These are phyloP conservation scores for Populus simonii DNA, from an alignment of 345 rosid species.

Conservation along the genomic window DNA sequence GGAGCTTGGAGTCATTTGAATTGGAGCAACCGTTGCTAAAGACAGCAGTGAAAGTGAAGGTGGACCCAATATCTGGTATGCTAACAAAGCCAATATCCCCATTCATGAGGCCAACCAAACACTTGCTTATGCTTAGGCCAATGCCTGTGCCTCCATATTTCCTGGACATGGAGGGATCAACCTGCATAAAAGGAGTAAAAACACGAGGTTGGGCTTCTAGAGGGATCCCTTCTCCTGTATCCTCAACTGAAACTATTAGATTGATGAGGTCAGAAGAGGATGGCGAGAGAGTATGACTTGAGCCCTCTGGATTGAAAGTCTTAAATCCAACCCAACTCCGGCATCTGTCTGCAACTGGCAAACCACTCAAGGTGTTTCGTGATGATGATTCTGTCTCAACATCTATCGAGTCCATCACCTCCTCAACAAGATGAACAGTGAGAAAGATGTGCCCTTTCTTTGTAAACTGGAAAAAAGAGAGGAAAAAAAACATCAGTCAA, in stretches of 20 bases:
- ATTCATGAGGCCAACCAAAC: slow-evolving; percentile 81
- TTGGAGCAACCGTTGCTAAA: slow-evolving; percentile 47
- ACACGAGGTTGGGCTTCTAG: slow-evolving; percentile 77
- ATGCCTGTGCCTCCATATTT: slow-evolving; percentile 94
- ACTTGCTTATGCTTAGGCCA: slow-evolving; percentile 96
- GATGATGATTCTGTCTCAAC: slow-evolving; percentile 52
- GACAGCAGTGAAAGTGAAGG: slow-evolving; percentile 88
- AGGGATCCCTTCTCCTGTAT: slow-evolving; percentile 94
- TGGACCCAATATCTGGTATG: slow-evolving; percentile 73
- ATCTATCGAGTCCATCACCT: slow-evolving; percentile 48
- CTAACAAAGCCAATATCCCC: slow-evolving; percentile 92
- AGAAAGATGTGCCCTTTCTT: slow-evolving; percentile 87
- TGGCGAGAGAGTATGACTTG: slow-evolving; percentile 22
- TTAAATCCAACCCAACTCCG: slow-evolving; percentile 71
- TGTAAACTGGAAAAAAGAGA: slow-evolving; percentile 57
- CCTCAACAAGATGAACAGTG: slow-evolving; percentile 81
- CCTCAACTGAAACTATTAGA: slow-evolving; percentile 87
- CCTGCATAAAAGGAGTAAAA: slow-evolving; percentile 96
- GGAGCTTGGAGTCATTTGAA: slow-evolving; percentile 42
- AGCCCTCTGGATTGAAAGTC: slow-evolving; percentile 49
- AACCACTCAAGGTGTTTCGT: slow-evolving; percentile 72
- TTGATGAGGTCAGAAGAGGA: slow-evolving; percentile 47
- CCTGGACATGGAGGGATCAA: slow-evolving; percentile 82
- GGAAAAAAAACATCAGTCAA: background rate
- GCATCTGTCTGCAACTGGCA: slow-evolving; percentile 68